Conservation (phyloP, 148 eudicot species). For the Rhododendron griersonianum region DNA sequence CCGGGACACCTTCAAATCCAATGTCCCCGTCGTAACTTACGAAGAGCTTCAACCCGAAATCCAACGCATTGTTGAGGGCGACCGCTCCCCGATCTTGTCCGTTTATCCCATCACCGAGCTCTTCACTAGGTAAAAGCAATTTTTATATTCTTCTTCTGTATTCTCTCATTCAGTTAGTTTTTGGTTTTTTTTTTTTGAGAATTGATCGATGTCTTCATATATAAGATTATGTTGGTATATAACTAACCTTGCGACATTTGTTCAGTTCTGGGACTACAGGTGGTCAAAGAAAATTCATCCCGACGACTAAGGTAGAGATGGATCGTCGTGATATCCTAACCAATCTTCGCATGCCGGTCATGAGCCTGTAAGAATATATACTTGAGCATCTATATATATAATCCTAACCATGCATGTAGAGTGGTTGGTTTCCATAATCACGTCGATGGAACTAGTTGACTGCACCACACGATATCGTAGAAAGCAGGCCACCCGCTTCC, state of each 20-base stretch:
- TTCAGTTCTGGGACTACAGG: slow-evolving; percentile 48
- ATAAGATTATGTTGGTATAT: not conserved
- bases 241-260: not conserved
- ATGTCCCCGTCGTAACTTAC: slow-evolving; percentile 16
- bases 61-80: slow-evolving; percentile 20
- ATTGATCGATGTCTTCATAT: not conserved
- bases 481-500: too few relatives aligned
- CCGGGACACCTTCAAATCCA: slow-evolving; percentile 19
- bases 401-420: too few relatives aligned
- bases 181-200: too few relatives aligned
- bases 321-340: slow-evolving; percentile 44
- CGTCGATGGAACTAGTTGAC: too few relatives aligned
- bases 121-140: slow-evolving; percentile 16
- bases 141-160: too few relatives aligned
- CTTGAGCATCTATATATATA: not conserved
- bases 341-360: slow-evolving; percentile 70
- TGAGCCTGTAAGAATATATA: slow-evolving; percentile 35
- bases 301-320: slow-evolving; percentile 51
- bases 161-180: too few relatives aligned
- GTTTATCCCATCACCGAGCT: slow-evolving; percentile 20
- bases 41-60: slow-evolving; percentile 14
- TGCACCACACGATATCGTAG: too few relatives aligned
- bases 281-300: slow-evolving; percentile 64
- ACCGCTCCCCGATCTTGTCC: slow-evolving; percentile 19
- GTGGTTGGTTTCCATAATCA: too few relatives aligned